A percentile compares a stretch with the other conserved stretches of the same genome.
These are phyloP conservation scores for Colletotrichum sidae DNA, from an alignment of 2,329 filamentous ascomycete genomes.

Conservation along the genomic window DNA sequence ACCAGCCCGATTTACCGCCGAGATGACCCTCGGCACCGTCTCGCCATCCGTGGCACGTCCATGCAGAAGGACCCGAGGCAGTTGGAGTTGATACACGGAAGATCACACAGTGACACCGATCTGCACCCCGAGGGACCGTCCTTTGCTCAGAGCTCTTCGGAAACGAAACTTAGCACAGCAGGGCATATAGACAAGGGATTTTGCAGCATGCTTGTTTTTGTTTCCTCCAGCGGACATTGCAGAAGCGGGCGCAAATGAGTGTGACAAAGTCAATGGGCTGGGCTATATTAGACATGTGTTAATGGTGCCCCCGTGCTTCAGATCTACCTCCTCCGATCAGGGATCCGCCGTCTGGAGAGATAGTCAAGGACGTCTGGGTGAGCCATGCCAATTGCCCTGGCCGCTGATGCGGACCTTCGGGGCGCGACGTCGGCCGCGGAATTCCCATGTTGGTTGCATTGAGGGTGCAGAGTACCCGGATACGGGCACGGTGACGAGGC, in stretches of 20 bases:
- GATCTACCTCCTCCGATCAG: neutral
- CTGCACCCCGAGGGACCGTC: neutral
- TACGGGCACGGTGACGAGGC: no score
- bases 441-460: no score
- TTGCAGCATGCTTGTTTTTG: neutral
- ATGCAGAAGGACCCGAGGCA: neutral
- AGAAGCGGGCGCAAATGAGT: conserved; percentile 13
- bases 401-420: no score
- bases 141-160: conserved; percentile 8
- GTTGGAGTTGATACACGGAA: conserved; percentile 13
- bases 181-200: conserved; percentile 7
- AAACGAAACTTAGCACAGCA: conserved; percentile 17
- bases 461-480: no score
- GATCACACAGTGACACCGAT: conserved; percentile 12
- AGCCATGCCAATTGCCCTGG: conserved; percentile 3
- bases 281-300: conserved; percentile 8
- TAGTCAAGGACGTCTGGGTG: conserved; percentile 12
- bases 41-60: no score
- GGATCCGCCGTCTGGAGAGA: conserved; percentile 11
- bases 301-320: conserved; percentile 19
- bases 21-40: neutral
- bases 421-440: no score
- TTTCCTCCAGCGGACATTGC: neutral
- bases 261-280: neutral
- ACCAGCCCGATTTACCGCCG: no score